Conservation (phyloP, 768 basidiomycete species). For the Naganishia onofrii region DNA sequence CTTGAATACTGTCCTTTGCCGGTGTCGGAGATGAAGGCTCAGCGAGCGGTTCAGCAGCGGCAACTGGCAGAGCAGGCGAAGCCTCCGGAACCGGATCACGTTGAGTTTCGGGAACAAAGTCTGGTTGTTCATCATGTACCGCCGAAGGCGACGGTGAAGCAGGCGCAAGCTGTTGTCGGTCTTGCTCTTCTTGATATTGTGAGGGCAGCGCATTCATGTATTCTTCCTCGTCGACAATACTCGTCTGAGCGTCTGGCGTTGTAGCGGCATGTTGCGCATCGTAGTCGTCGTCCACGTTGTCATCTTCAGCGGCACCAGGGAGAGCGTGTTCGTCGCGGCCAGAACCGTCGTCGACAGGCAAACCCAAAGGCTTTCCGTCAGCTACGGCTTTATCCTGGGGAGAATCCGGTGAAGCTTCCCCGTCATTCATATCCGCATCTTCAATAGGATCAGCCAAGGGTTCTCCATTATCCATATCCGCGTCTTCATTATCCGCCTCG, state of each 20-base stretch:
- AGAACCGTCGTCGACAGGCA: not conserved
- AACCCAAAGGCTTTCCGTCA: not conserved
- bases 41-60: not conserved
- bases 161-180: too few relatives aligned
- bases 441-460: not conserved
- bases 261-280: not conserved
- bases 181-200: not conserved
- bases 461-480: too few relatives aligned
- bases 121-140: not conserved
- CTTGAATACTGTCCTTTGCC: not conserved
- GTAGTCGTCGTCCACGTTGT: too few relatives aligned
- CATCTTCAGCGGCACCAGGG: too few relatives aligned
- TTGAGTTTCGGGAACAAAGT: slow-evolving; percentile 10
- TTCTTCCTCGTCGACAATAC: not conserved
- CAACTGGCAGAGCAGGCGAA: not conserved
- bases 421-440: not conserved
- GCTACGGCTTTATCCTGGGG: not conserved
- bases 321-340: not conserved
- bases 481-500: too few relatives aligned
- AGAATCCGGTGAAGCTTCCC: not conserved
- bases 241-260: not conserved
- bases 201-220: not conserved
- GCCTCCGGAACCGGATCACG: not conserved
- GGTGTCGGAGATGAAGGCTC: not conserved
- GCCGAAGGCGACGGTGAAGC: not conserved